Evolutionary conservation across 1,284 basidiomycete species (phyloP), one percentile per base, ranked within the genome.

Genomic region (Ustilago vetiveriae): DNA sequence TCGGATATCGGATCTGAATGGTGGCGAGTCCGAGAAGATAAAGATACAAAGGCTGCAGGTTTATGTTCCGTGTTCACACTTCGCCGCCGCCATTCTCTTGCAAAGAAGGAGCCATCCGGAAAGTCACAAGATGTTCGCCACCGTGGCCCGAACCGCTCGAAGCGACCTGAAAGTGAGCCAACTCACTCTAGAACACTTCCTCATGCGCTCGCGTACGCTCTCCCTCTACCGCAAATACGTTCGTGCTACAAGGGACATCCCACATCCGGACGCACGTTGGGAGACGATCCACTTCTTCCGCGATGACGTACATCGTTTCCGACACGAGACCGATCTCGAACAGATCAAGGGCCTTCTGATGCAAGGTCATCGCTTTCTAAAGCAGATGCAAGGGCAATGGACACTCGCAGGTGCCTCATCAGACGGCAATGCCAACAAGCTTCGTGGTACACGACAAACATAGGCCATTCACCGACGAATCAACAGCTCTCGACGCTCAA

Each of bases 261-360:
- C 74, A 2, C 75, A 78, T 22, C 76, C 76, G 6, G 14, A 49
- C 2, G 76, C 76, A 7, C 59, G 76, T 11, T 60, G 74, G 49
- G 76, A 78, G 46, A 76, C 76, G 5, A 69, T 78, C 17, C 54
- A 73, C 10, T 78, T 67, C 49, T 72, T 71, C 41, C 57, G 68
- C 2, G 49, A 63, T 16, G 70, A 72, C 37, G 53, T 72, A 3
- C 55, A 69, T n/a, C 48, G 56, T 23, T 60, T 54, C 35, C 63
- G 51, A 1, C 41, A 69, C 32, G 66, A 60, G 37, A 65, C 53
- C 21, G 64, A 72, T 21, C 47, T 69, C 11, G 66, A 62, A 29
- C 43, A 30, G 21, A 72, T 69, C 47, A 69, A 64, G 38, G 70
- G 64, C 22, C 48, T 69, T 1, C 32, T 72, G 17, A 69, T 65